Base-by-base conservation (phyloP, 2,329 filamentous ascomycete species). In the Penicillium corylophilum region DNA sequence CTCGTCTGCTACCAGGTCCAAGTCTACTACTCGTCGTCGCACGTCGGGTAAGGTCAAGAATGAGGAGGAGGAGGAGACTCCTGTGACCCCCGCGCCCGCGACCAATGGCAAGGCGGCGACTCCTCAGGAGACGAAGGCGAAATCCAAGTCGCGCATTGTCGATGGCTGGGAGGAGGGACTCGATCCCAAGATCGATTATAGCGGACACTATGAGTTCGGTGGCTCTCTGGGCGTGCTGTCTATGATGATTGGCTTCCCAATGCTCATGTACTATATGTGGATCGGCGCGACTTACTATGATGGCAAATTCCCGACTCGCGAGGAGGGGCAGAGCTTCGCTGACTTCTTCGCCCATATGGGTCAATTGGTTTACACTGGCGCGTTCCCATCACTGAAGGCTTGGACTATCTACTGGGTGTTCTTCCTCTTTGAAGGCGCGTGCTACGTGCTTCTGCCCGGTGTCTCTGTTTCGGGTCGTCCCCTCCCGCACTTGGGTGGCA, bases 221-320 rank as follows among this genome's bases (percentile, higher is more conserved):
- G 94, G 94, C 52, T 86, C 89, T 3, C 69, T 81, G n/a, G 93
- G 94, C 49, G 87, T 92, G 38, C 74, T 82, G 15, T 78, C 82
- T 61, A 91, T 96, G 83, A 97, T 97, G 90, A 81, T 91, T 56
- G 84, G 88, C 41, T 99, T 97, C 74, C 94, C 94, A n/a, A 56
- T 86, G 33, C 82, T 99, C 64, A 97, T 97, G 93, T 96, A 90
- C 82, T 97, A 96, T 77, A 96, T 99, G 92, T 97, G 92, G 92
- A 86, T 95, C 72, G 94, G 94, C 45, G 89, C 93, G 29, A 92
- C 87, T 44, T 96, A 93, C 76, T 99, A 96, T 75, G 79, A 90
- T 68, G 93, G 93, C 62, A 85, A 88, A 57, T 79, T 95, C 46
- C 94, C 94, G 15, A 75, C 77, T 39, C 88, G 84, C 1, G 75